Evolutionary conservation across 2,329 filamentous ascomycete species (phyloP), one percentile per base, ranked within the genome.

Genomic region (Teratosphaeria epicoccoides): DNA sequence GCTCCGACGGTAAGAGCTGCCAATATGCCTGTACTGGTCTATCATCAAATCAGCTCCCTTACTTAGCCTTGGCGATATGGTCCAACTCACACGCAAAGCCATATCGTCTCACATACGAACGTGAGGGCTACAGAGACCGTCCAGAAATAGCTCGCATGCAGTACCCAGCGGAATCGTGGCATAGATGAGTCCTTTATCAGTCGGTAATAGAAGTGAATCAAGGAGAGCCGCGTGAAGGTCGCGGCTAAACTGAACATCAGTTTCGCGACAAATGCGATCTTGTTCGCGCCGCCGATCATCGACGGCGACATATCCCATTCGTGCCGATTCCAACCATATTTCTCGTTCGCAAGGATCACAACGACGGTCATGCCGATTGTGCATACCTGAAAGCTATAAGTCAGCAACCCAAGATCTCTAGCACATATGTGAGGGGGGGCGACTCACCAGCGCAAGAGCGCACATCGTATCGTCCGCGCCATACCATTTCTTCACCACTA

Each of bases 171-270:
- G 59, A 73, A 74, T 61, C 66, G 66, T 1, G 48, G 57, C 47
- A 65, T 67, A 1, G 64, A 65, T 14, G 66, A 67, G 53, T 74
- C 71, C 12, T 66, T 54, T 6, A 73, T 63, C n/a, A 75, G 61
- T 14, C 73, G 68, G 50, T 73, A 74, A 55, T 74, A 75, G 58
- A 75, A 73, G 55, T 63, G 69, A 24, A 74, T 68, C 11, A 75
- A 60, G 0, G 70, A 73, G 12, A 73, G 61, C 14, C 73, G 63
- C 0, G 71, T 73, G 52, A 73, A 74, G 0, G 68, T 70, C 0
- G 72, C 63, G 1, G 71, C 71, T 9, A 66, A 57, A 2, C 65
- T 67, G 55, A 73, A 75, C 3, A 70, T 57, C 5, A 72, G 50
- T 55, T 75, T 74, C 5, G 71, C 66, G 2, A 64, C 59, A 58